These are phyloP conservation scores for Didymella segeticola DNA, from an alignment of 2,329 filamentous ascomycete genomes.

Conservation along the genomic window DNA sequence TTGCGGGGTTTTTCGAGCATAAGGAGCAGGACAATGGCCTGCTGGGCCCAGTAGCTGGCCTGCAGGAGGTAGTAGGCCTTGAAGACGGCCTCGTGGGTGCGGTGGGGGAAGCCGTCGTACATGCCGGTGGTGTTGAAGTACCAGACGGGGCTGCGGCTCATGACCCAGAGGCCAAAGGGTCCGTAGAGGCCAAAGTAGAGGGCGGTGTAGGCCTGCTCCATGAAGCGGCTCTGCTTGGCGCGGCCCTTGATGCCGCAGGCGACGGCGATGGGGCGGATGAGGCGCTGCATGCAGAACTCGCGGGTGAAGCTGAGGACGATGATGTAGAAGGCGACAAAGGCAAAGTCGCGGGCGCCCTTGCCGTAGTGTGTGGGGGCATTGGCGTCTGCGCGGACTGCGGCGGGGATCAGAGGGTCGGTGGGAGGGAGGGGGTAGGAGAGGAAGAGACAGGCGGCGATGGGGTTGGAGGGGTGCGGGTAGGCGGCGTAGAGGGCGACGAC, in stretches of 20 bases:
- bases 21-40: slow-evolving; percentile 84
- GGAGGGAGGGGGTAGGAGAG: slow-evolving; percentile 80
- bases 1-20: slow-evolving; percentile 92
- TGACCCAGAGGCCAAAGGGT: slow-evolving; percentile 85
- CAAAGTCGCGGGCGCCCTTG: slow-evolving; percentile 86
- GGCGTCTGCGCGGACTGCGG: slow-evolving; percentile 46
- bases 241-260: slow-evolving; percentile 72
- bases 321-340: slow-evolving; percentile 88
- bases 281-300: slow-evolving; percentile 93
- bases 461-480: slow-evolving; percentile 80
- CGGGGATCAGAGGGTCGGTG: slow-evolving; percentile 41
- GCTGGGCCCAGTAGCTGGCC: slow-evolving; percentile 94
- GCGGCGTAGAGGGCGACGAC: slow-evolving; percentile 73
- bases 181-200: slow-evolving; percentile 86
- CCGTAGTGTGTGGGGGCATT: slow-evolving; percentile 70
- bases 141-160: slow-evolving; percentile 90
- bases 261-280: slow-evolving; percentile 78
- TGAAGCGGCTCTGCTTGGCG: slow-evolving; percentile 86
- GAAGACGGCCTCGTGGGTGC: slow-evolving; percentile 78
- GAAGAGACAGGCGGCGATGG: slow-evolving; percentile 82
- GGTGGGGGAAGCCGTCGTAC: slow-evolving; percentile 88
- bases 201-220: slow-evolving; percentile 95
- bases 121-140: slow-evolving; percentile 92
- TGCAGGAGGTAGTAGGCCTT: slow-evolving; percentile 97
- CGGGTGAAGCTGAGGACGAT: slow-evolving; percentile 90